Evolutionary conservation across 306 rosid genomes (phyloP).

Genomic region (Urtica urens): DNA sequence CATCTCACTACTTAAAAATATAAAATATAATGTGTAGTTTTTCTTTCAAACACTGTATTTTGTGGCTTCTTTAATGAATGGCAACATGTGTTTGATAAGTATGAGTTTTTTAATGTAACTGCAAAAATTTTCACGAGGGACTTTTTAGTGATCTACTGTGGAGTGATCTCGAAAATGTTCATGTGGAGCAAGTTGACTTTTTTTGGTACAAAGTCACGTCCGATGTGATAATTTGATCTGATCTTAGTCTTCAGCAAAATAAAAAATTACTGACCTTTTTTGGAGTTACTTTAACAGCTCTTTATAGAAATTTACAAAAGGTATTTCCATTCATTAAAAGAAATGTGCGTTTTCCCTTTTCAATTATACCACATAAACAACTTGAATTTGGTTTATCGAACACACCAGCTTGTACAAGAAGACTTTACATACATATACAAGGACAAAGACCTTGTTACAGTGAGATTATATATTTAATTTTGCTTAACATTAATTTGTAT

Average conservation of each 20-base stretch:
- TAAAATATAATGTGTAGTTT: no score
- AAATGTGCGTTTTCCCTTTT: conserved; percentile 13
- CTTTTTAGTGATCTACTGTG: conserved; percentile 99
- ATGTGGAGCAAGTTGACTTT: conserved; percentile 97
- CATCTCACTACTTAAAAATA: no score
- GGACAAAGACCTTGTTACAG: conserved; percentile 99
- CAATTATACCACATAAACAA: conserved; percentile 93
- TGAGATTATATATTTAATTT: conserved; percentile 26
- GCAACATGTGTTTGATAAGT: conserved; percentile 34
- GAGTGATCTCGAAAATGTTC: conserved; percentile 98
- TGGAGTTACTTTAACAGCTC: neutral
- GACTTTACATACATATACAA: conserved; percentile 98
- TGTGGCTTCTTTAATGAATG: no score
- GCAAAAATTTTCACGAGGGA: conserved; percentile 98
- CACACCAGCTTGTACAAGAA: conserved; percentile 99
- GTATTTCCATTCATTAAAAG: neutral
- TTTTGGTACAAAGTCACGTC: conserved; percentile 91
- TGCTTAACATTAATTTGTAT: neutral
- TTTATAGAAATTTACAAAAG: conserved; percentile 14
- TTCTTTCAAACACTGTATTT: no score
- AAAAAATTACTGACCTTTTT: neutral
- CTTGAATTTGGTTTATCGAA: conserved; percentile 95
- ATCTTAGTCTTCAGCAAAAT: neutral
- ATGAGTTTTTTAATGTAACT: conserved; percentile 78
- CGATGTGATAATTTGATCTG: conserved; percentile 44